These are phyloP conservation scores for Decorospora gaudefroyi DNA, from an alignment of 2,329 filamentous ascomycete genomes.

Conservation along the genomic window DNA sequence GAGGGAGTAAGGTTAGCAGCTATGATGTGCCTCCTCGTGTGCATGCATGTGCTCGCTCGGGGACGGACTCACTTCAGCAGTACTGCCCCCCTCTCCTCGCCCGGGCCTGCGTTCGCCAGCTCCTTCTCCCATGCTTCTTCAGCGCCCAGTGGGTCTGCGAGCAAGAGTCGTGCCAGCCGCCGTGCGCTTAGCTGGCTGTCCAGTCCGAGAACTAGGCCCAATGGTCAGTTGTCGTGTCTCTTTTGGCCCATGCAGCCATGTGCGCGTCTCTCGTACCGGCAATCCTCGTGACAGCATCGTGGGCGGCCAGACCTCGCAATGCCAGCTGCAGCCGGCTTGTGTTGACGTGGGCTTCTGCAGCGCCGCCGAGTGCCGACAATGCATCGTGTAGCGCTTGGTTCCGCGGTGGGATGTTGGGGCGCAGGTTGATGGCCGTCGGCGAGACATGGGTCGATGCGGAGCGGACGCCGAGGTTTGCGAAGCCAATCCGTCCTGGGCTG, in stretches of 20 bases:
- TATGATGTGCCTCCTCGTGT: too few species aligned
- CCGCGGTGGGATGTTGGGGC: conserved; percentile 57
- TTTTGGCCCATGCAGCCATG: background rate
- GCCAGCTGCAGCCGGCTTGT: conserved; percentile 74
- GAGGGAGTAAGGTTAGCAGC: conserved; percentile 23
- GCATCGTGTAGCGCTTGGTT: conserved; percentile 63
- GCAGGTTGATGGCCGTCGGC: conserved; percentile 58
- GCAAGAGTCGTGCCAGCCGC: conserved; percentile 66
- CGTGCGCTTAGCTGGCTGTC: conserved; percentile 61
- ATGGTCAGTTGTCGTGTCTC: conserved; percentile 20
- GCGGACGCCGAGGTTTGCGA: conserved; percentile 31
- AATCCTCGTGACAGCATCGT: conserved; percentile 59
- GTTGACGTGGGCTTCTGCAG: conserved; percentile 66
- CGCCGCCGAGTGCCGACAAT: conserved; percentile 64
- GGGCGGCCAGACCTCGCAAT: conserved; percentile 64
- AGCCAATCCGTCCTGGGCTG: conserved; percentile 33
- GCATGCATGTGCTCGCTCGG: too few species aligned
- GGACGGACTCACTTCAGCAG: conserved; percentile 47
- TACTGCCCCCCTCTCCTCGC: conserved; percentile 47
- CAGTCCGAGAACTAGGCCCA: conserved; percentile 54
- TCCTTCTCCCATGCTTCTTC: conserved; percentile 52
- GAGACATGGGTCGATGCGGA: conserved; percentile 54
- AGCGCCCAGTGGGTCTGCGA: conserved; percentile 53
- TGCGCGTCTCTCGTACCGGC: conserved; percentile 53
- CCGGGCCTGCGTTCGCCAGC: conserved; percentile 38